A percentile compares a stretch with the other conserved stretches of the same genome.
These are phyloP conservation scores for Bathelium albidoporum DNA, from an alignment of 495 filamentous ascomycete species.

Conservation along the genomic window DNA sequence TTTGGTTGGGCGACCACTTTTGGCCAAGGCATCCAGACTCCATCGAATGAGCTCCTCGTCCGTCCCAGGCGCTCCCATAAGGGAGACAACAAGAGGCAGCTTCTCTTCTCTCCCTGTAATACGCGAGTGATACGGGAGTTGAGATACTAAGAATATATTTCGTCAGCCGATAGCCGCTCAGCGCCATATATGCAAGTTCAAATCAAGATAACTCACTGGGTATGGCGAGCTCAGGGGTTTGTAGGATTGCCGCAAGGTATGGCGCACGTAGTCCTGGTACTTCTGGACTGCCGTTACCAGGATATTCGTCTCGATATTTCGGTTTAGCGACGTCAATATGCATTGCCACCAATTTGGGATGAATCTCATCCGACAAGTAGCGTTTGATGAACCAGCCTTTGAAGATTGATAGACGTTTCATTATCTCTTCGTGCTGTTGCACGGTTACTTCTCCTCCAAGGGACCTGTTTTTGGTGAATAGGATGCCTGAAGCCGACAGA, in stretches of 20 bases:
- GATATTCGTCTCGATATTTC: background rate
- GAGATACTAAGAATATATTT: background rate
- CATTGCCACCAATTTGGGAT: background rate
- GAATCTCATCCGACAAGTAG: background rate
- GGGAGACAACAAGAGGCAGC: background rate
- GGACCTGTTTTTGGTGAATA: background rate
- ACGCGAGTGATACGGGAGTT: background rate
- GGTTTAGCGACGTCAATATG: background rate
- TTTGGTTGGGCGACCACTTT: background rate
- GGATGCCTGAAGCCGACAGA: background rate
- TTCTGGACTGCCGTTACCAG: background rate
- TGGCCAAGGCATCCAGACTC: background rate
- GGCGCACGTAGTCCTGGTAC: background rate
- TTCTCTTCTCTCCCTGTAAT: conserved; percentile 1
- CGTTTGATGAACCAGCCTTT: background rate
- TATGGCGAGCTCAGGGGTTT: background rate
- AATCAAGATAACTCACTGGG: background rate
- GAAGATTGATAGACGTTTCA: background rate
- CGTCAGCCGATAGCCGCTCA: background rate
- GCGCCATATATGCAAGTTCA: background rate
- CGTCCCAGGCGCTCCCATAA: background rate
- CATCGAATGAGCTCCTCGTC: background rate
- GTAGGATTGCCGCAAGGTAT: background rate
- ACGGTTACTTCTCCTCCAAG: background rate
- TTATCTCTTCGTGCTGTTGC: background rate